Evolutionary conservation across 1,284 basidiomycete genomes (phyloP), one percentile per base, ranked within the genome.

Genomic region (Marasmius fiardii): DNA sequence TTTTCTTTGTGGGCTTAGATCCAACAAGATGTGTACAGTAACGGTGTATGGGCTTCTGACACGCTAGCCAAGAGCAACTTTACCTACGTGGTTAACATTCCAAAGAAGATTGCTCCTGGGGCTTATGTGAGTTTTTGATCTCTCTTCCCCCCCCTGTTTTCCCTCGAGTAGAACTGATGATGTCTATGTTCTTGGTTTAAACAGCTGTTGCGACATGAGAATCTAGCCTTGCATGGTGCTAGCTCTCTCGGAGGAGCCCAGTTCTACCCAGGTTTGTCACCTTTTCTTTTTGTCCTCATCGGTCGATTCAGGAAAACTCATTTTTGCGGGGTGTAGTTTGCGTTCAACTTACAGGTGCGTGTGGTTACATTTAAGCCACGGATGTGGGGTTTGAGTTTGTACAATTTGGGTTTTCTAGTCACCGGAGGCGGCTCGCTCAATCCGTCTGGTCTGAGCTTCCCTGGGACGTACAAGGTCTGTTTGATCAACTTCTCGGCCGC

Each of bases 361-460:
- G 44, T 41, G n/a, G 18, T 33, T 21, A 16, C 12, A 21, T 52
- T 33, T 56, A 26, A 12, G 49, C 51, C 10, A 16, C 11, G 16
- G 28, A 34, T 34, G 26, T 6, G 11, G 14, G 24, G 34, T 18
- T 45, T 11, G 43, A 43, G 16, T 10, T 33, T 3, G 2, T 14
- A 7, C 11, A 7, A 18, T 16, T 18, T 6, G 6, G 39, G 4
- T 20, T 43, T n/a, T 18, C 18, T 33, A 65, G 69, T 72, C 4
- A 71, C 69, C 41, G 68, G 69, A 20, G 71, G 71, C 24, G 71
- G 71, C 28, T 63, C 61, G 12, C 60, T 71, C 16, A 68, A 65
- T 26, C 71, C 71, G 1, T 69, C 70, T 21, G 70, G 71, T 33
- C 60, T 73, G n/a, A 64, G 65, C 53, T 73, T 73, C 68, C 71